Percentiles rank a stretch among this genome's conserved stretches.
Evolutionary conservation across 208 protist species (phyloP).

Genomic region (Porcisia hertigi): DNA sequence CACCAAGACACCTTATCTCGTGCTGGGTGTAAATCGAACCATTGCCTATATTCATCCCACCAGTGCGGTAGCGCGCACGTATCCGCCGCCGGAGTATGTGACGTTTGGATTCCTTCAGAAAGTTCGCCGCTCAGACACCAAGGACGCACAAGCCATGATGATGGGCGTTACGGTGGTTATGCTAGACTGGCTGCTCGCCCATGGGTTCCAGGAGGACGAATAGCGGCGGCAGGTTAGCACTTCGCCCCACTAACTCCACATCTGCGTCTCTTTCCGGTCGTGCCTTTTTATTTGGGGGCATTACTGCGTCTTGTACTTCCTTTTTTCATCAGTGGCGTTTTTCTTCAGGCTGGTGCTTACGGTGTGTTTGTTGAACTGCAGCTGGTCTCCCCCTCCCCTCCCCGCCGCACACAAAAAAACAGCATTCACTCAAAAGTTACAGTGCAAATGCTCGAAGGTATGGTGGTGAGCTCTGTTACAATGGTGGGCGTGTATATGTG

Average conservation of each 20-base stretch:
- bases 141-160: slow-evolving; percentile 82
- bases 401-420: background rate
- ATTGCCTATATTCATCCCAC: slow-evolving; percentile 88
- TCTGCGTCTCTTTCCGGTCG: background rate
- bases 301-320: background rate
- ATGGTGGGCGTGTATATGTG: background rate
- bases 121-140: slow-evolving; percentile 72
- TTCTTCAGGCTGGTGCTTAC: background rate
- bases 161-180: slow-evolving; percentile 87
- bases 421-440: background rate
- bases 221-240: background rate
- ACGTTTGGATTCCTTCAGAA: slow-evolving; percentile 82
- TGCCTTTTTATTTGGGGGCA: background rate
- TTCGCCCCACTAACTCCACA: background rate
- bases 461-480: background rate
- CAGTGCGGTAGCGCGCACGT: slow-evolving; percentile 79
- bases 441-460: background rate
- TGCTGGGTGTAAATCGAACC: slow-evolving; percentile 44
- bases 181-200: slow-evolving; percentile 82
- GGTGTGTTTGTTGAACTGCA: background rate
- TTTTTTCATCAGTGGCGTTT: background rate
- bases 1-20: slow-evolving; percentile 82
- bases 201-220: slow-evolving; percentile 46
- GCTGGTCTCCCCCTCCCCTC: background rate
- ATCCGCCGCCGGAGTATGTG: slow-evolving; percentile 88